Evolutionary conservation across 306 rosid species (phyloP).

Genomic region (Gastrolobium bilobum): DNA sequence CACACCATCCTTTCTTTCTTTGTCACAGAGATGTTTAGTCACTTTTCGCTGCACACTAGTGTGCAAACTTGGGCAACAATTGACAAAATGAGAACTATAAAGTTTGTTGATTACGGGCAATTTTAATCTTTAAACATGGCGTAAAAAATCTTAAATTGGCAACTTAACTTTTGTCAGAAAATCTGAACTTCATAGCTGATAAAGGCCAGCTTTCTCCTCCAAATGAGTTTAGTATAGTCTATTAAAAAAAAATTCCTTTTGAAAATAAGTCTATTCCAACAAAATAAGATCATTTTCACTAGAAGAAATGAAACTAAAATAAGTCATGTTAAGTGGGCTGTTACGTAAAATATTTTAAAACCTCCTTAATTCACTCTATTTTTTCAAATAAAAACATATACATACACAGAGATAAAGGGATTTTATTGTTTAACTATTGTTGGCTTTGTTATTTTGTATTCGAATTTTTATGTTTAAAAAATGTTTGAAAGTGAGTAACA

Average conservation of each 20-base stretch:
- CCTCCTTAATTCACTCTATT: neutral
- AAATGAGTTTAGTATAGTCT: neutral
- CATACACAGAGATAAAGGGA: neutral
- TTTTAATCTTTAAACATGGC: neutral
- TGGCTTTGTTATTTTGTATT: no score
- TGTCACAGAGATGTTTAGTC: neutral
- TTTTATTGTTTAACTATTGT: neutral
- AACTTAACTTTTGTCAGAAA: neutral
- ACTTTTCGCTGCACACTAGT: neutral
- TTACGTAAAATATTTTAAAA: neutral
- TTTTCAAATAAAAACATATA: neutral
- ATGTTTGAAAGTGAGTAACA: neutral
- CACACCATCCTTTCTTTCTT: slow-evolving; percentile 3
- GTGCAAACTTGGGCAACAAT: slow-evolving; percentile 2
- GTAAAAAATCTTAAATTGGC: neutral
- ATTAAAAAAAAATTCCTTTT: neutral
- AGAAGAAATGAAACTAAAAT: neutral
- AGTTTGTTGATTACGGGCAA: neutral
- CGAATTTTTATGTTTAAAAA: neutral
- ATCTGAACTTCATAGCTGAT: neutral
- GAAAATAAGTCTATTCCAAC: neutral
- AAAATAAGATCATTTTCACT: neutral
- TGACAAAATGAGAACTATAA: neutral
- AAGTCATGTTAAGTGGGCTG: neutral
- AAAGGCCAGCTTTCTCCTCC: neutral